Percentiles rank a stretch among this genome's conserved stretches.
phyloP scores from a whole-genome alignment of 306 rosid species.

The Ammopiptanthus mongolicus region DNA sequence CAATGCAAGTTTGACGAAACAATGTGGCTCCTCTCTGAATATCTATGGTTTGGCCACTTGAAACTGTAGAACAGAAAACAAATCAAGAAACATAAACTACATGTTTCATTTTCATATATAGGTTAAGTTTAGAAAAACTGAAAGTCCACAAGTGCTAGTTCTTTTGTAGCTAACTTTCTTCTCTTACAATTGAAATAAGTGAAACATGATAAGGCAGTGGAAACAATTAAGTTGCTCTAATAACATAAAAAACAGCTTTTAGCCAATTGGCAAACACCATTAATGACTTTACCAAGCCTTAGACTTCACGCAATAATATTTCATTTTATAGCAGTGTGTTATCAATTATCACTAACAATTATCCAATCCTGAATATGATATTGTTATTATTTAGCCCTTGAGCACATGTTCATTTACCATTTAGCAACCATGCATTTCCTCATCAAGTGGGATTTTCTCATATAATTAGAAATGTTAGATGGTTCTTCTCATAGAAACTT shows the following conservation, averaged over 20 bases:
- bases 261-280: not conserved
- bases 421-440: not conserved
- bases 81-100: not conserved
- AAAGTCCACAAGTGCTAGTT: not conserved
- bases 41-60: slow-evolving; percentile 57
- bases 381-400: not conserved
- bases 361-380: not conserved
- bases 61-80: slow-evolving; percentile 34
- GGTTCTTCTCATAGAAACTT: not conserved
- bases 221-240: not conserved
- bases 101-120: not conserved
- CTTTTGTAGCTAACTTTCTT: not conserved
- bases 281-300: not conserved
- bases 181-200: not conserved
- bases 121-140: not conserved
- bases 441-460: not conserved
- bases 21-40: slow-evolving; percentile 69
- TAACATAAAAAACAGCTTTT: not conserved
- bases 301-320: not conserved
- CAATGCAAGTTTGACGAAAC: slow-evolving; percentile 75
- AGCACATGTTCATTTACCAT: not conserved
- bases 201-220: not conserved
- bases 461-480: not conserved
- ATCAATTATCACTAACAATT: not conserved
- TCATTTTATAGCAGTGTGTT: not conserved